phyloP scores from a whole-genome alignment of 1,139 yeast species.

The Scheffersomyces segobiensis region DNA sequence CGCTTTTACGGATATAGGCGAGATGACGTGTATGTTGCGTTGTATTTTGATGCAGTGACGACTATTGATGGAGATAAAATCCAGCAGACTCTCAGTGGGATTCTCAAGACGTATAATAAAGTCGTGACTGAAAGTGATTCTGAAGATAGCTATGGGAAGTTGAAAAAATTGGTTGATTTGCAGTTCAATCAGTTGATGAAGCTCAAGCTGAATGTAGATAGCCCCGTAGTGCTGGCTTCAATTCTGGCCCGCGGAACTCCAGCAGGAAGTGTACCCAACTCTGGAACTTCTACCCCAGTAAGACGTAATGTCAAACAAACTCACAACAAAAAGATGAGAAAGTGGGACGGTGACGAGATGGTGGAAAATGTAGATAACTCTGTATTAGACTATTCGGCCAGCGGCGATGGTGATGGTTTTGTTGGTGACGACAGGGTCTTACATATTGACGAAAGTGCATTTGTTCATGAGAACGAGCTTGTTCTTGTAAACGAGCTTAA shows the following conservation, averaged over 20 bases:
- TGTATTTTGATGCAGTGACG: conserved; percentile 43
- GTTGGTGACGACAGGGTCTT: conserved; percentile 35
- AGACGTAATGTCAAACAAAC: conserved; percentile 12
- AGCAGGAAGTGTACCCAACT: conserved; percentile 8
- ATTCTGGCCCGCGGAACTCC: neutral
- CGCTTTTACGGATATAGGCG: conserved; percentile 36
- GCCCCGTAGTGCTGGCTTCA: conserved; percentile 4
- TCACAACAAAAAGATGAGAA: conserved; percentile 41
- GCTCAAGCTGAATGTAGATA: conserved; percentile 18
- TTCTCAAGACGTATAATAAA: conserved; percentile 35
- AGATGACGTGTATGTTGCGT: conserved; percentile 34
- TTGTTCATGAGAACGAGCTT: conserved; percentile 40
- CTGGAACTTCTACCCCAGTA: conserved; percentile 17
- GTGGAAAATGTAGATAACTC: conserved; percentile 24
- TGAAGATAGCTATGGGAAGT: conserved; percentile 17
- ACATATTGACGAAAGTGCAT: conserved; percentile 33
- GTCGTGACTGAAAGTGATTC: conserved; percentile 23
- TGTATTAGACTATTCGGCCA: conserved; percentile 37
- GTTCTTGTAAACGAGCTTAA: conserved; percentile 46
- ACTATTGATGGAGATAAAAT: conserved; percentile 44
- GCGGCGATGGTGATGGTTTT: conserved; percentile 42
- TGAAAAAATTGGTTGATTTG: conserved; percentile 37
- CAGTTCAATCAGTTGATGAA: conserved; percentile 38
- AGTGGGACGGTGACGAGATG: conserved; percentile 45
- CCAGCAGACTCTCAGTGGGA: conserved; percentile 32